Evolutionary conservation across 129 eudicot species (phyloP).

Genomic region (Oenanthe sinensis): DNA sequence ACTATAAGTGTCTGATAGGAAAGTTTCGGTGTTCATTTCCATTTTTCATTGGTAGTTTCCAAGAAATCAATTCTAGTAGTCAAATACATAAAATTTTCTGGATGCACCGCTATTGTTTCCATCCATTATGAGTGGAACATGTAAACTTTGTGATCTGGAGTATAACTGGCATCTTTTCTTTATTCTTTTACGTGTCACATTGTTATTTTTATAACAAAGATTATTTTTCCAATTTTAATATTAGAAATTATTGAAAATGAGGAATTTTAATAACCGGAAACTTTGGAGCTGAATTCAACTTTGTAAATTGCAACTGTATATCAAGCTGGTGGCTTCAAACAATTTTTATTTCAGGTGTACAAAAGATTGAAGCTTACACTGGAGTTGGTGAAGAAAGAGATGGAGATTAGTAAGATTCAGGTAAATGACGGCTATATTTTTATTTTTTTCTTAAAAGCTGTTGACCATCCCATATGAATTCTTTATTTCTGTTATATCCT

Average conservation of each 20-base stretch:
- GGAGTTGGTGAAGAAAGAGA: constrained; percentile 90
- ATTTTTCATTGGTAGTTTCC: not conserved
- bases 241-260: too few relatives aligned
- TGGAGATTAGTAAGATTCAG: constrained; percentile 97
- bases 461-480: not conserved
- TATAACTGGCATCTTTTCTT: not conserved
- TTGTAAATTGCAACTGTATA: not conserved
- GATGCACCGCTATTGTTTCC: not conserved
- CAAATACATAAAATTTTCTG: not conserved
- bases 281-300: not conserved
- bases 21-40: not conserved
- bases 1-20: not conserved
- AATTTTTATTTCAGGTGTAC: constrained; percentile 44
- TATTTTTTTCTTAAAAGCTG: not conserved
- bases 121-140: not conserved
- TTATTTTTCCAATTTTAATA: not conserved
- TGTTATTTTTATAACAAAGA: not conserved
- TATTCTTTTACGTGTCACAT: not conserved
- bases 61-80: not conserved
- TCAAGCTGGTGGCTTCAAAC: constrained; percentile 3
- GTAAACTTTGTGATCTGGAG: not conserved
- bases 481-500: constrained; percentile 3
- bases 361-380: constrained; percentile 73
- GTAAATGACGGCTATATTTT: constrained; percentile 23
- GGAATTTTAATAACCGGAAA: not conserved